These are phyloP conservation scores for Phlyctochytrium bullatum DNA, from an alignment of 192 early-diverging fungal species.

Conservation along the genomic window DNA sequence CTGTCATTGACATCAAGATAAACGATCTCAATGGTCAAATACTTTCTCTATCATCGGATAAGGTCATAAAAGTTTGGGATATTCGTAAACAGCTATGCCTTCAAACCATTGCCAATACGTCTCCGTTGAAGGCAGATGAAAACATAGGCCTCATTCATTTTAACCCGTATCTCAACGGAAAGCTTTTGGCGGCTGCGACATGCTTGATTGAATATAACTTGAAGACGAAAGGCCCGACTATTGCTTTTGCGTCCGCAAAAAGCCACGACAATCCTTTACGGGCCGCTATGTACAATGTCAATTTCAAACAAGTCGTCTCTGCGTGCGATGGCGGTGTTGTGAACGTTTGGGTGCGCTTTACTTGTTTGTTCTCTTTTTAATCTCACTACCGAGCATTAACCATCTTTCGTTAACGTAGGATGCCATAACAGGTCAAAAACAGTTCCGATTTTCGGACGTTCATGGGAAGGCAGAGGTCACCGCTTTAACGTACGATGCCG, in stretches of 20 bases:
- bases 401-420: conserved; percentile 32
- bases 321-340: conserved; percentile 47
- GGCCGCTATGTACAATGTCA: conserved; percentile 43
- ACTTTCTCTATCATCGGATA: conserved; percentile 48
- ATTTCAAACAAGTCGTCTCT: conserved; percentile 45
- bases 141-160: conserved; percentile 39
- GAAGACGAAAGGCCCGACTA: conserved; percentile 20
- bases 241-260: conserved; percentile 10
- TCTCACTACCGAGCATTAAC: neutral
- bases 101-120: conserved; percentile 38
- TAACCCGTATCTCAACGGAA: conserved; percentile 20
- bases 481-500: conserved; percentile 47
- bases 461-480: conserved; percentile 53
- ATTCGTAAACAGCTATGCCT: conserved; percentile 53
- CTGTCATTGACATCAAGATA: conserved; percentile 43
- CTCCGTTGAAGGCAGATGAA: conserved; percentile 36
- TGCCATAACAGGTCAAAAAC: conserved; percentile 39
- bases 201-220: conserved; percentile 32
- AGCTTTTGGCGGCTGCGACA: conserved; percentile 31
- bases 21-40: conserved; percentile 42
- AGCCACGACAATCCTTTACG: conserved; percentile 48
- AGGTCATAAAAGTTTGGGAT: conserved; percentile 51
- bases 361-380: neutral
- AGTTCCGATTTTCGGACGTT: conserved; percentile 43
- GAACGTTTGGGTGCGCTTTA: conserved; percentile 53